phyloP scores from a whole-genome alignment of 1,139 yeast genomes.

The Geotrichum bryndzae region DNA sequence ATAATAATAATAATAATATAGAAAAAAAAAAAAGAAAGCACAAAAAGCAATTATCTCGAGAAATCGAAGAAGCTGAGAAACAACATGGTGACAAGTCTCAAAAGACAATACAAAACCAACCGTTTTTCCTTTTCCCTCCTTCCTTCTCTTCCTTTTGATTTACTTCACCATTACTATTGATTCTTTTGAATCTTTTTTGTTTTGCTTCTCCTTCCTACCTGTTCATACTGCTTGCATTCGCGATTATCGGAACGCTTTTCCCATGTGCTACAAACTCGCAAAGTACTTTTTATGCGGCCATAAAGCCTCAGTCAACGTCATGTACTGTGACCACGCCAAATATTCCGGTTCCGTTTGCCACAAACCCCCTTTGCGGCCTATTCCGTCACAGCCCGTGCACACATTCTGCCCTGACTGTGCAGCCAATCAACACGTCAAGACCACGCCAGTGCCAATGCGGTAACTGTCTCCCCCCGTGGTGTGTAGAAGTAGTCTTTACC shows the following conservation, averaged over 20 bases:
- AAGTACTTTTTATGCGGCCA: constrained; percentile 17
- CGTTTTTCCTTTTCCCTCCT: not conserved
- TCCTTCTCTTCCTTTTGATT: not conserved
- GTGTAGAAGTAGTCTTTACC: not conserved
- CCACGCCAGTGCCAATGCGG: constrained; percentile 2
- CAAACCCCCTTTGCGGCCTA: constrained; percentile 16
- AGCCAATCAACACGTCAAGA: not conserved
- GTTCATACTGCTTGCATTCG: not conserved
- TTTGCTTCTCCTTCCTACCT: not conserved
- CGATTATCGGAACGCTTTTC: not conserved
- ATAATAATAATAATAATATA: too few relatives aligned
- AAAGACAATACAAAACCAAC: not conserved
- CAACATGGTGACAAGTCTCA: not conserved
- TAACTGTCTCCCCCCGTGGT: not conserved
- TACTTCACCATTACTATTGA: not conserved
- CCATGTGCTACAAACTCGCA: constrained; percentile 17
- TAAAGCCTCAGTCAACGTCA: constrained; percentile 15
- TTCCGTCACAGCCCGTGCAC: constrained; percentile 12
- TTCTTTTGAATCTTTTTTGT: not conserved
- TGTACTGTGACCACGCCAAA: constrained; percentile 14
- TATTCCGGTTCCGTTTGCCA: constrained; percentile 16
- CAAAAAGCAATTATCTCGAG: not conserved
- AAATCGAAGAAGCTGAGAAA: not conserved
- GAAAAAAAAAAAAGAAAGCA: not conserved
- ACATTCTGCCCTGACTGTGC: constrained; percentile 10